Percentiles rank a stretch among this genome's conserved stretches.
Evolutionary conservation across 192 early-diverging fungal species (phyloP).

Genomic region (Gaertneriomyces sp.): DNA sequence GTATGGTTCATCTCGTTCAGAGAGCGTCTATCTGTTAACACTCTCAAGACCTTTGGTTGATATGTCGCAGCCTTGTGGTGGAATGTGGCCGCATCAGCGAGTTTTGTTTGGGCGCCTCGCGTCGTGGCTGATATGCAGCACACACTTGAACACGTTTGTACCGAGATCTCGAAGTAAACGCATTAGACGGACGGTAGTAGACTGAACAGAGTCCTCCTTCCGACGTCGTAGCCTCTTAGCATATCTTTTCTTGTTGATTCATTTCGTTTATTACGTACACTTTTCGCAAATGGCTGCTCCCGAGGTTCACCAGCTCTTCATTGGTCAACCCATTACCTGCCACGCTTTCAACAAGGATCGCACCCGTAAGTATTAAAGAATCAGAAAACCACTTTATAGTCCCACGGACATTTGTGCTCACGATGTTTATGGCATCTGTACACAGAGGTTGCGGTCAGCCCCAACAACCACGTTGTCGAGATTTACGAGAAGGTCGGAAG

Average conservation of each 20-base stretch:
- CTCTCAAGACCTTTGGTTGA: too few species aligned
- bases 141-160: too few species aligned
- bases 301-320: slow-evolving; percentile 57
- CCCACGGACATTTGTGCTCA: too few species aligned
- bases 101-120: too few species aligned
- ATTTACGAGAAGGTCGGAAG: slow-evolving; percentile 70
- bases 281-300: slow-evolving; percentile 23
- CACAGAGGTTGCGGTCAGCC: slow-evolving; percentile 82
- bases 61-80: too few species aligned
- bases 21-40: too few species aligned
- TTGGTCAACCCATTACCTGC: slow-evolving; percentile 77
- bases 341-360: slow-evolving; percentile 90
- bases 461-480: slow-evolving; percentile 84
- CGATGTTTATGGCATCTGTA: not conserved
- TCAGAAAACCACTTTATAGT: not conserved
- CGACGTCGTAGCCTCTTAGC: not conserved
- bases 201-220: slow-evolving; percentile 58
- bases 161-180: too few species aligned
- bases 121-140: too few species aligned
- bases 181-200: slow-evolving; percentile 23
- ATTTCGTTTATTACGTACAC: not conserved
- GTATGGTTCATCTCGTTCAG: too few species aligned
- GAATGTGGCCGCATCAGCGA: too few species aligned
- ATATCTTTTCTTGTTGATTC: not conserved
- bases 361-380: slow-evolving; percentile 55